A percentile compares a stretch with the other conserved stretches of the same genome.
Conservation (phyloP, 768 basidiomycete genomes). For the Omphalotus guepiniiformis region DNA sequence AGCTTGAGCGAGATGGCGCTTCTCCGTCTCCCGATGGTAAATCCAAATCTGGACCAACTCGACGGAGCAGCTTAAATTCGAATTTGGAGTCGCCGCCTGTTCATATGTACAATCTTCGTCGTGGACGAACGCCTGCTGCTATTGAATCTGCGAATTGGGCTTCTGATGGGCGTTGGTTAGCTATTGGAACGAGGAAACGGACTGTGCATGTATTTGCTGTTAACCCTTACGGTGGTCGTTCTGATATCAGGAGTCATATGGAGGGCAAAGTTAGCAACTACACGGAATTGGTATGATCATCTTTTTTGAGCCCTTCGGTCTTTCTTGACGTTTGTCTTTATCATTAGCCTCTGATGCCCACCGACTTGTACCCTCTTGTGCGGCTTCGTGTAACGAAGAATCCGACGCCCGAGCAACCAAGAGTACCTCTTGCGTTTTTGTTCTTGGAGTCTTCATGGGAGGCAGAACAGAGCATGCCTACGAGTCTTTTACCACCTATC, state of each 20-base stretch:
- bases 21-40: background rate
- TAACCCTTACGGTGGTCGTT: constrained; percentile 71
- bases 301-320: constrained; percentile 11
- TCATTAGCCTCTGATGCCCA: constrained; percentile 45
- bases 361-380: constrained; percentile 52
- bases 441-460: constrained; percentile 38
- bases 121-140: constrained; percentile 68
- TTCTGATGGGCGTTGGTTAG: constrained; percentile 62
- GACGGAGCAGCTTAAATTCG: background rate
- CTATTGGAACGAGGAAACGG: constrained; percentile 57
- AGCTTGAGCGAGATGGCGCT: background rate
- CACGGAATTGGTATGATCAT: constrained; percentile 36
- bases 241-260: constrained; percentile 59
- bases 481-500: constrained; percentile 29
- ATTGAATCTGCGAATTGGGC: constrained; percentile 55
- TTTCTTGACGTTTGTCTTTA: background rate
- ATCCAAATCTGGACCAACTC: constrained; percentile 2
- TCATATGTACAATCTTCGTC: constrained; percentile 63
- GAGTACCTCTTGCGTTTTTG: constrained; percentile 48
- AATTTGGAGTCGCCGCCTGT: constrained; percentile 28
- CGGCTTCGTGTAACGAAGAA: constrained; percentile 40
- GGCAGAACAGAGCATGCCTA: constrained; percentile 30
- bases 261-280: constrained; percentile 54
- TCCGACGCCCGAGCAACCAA: constrained; percentile 22
- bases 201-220: constrained; percentile 72